A percentile compares a stretch with the other conserved stretches of the same genome.
These are phyloP conservation scores for Polygonum maritimum DNA, from an alignment of 148 eudicot genomes.

Conservation along the genomic window DNA sequence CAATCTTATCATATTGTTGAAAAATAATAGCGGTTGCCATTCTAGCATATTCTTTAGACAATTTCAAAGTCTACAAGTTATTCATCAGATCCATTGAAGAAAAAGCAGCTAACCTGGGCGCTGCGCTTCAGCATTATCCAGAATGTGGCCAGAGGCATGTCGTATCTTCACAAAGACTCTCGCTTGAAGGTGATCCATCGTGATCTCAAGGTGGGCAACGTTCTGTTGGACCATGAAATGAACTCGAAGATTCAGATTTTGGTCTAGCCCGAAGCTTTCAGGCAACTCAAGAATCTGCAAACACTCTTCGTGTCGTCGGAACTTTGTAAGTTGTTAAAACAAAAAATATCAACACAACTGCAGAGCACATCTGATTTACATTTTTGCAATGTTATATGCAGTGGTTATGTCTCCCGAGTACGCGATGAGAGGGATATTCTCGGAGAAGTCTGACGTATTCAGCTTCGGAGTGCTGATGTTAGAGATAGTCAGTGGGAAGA, in stretches of 20 bases:
- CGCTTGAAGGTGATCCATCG: constrained; percentile 22
- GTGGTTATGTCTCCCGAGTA: constrained; percentile 8
- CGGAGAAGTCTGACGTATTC: constrained; percentile 2
- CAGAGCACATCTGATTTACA: neutral
- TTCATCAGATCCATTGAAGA: constrained; percentile 13
- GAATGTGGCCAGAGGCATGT: constrained; percentile 19
- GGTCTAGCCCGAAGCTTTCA: constrained; percentile 37
- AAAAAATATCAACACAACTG: neutral
- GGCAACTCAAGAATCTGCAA: constrained; percentile 19
- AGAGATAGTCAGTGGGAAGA: constrained; percentile 3
- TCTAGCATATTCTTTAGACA: neutral
- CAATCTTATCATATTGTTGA: neutral
- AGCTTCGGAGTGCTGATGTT: constrained; percentile 3
- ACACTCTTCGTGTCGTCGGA: constrained; percentile 29
- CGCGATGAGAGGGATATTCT: constrained; percentile 6
- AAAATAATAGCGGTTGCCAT: neutral
- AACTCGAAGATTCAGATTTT: constrained; percentile 39
- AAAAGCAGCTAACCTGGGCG: constrained; percentile 16
- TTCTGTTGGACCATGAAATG: constrained; percentile 21
- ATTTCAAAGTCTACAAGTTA: neutral
- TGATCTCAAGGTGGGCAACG: constrained; percentile 28
- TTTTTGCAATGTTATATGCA: neutral
- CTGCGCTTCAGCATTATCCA: constrained; percentile 19
- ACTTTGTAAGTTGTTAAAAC: constrained; percentile 25
- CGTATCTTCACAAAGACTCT: constrained; percentile 26